phyloP scores from a whole-genome alignment of 495 filamentous ascomycete genomes.

The Parathielavia appendiculata region DNA sequence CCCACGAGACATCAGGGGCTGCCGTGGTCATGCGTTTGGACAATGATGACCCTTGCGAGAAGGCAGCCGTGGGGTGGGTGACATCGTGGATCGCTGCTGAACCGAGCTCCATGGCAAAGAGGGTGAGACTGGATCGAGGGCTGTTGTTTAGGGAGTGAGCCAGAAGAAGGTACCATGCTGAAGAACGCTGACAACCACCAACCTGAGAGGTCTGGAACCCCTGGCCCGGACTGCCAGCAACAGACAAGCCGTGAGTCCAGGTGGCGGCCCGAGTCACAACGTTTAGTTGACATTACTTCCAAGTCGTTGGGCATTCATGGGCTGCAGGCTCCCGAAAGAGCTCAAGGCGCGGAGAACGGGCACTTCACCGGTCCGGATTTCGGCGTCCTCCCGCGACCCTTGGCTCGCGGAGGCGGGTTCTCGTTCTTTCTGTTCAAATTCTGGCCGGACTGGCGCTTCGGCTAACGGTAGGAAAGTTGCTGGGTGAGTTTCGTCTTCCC shows the following conservation, averaged over 20 bases:
- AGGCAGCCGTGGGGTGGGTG: constrained; percentile 48
- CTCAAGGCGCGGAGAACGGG: background rate
- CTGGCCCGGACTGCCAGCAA: too few relatives aligned
- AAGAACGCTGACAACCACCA: too few relatives aligned
- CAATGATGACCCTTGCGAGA: constrained; percentile 22
- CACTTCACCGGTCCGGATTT: background rate
- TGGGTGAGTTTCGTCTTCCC: background rate
- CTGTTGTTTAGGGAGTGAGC: background rate
- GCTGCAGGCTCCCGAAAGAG: constrained; percentile 17
- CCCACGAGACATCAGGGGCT: constrained; percentile 26
- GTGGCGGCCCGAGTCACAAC: background rate
- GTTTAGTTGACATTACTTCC: background rate
- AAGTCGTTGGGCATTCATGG: constrained; percentile 12
- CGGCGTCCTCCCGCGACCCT: background rate
- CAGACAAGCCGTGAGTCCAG: background rate
- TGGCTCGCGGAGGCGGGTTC: background rate
- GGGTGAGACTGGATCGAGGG: background rate
- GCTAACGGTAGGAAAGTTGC: background rate
- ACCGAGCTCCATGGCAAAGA: constrained; percentile 40
- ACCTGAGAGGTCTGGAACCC: too few relatives aligned
- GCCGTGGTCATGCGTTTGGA: background rate
- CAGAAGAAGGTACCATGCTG: background rate
- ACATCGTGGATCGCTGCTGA: constrained; percentile 40
- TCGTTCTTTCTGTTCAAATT: background rate
- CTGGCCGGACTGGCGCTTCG: background rate